Evolutionary conservation across 129 eudicot genomes (phyloP), one percentile per base, ranked within the genome.

Genomic region (Flaveria robusta): DNA sequence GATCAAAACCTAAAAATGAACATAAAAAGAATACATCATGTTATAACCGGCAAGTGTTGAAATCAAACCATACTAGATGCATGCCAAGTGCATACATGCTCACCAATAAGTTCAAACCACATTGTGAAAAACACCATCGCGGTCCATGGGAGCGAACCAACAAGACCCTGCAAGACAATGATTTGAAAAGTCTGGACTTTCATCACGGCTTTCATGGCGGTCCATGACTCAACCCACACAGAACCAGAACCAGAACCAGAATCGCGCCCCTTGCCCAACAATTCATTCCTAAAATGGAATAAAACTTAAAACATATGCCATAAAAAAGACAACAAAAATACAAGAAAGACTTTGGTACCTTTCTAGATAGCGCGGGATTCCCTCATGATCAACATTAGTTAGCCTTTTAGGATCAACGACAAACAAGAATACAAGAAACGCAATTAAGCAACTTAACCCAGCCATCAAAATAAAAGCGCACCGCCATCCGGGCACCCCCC

Each of bases 71-170:
- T 24, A 37, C 43, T 5, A 62, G 11, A 66, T 65, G 24, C 47
- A 68, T 7, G 18, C 16, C 39, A 74, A 56, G 12, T 5, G 64
- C 58, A 68, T 27, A 55, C 69, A 78, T 77, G 92, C 96, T 76
- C 86, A 94, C 98, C 98, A 65, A 94, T 94, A 74, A 94, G 85
- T 83, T 94, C 91, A 46, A 94, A 94, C 98, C 98, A 94, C 79
- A 91, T 77, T 5, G 98, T 91, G 83, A 94, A 85, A 83, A 94
- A 94, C 27, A 94, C 98, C 88, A 91, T 88, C 22, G 97, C 93
- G 16, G 98, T 94, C 98, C 98, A 94, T 27, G 98, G 98, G 51
- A 94, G 75, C 4, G 96, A 91, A 60, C 98, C 98, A 42, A 94
- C 92, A 15, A 94, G 88, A 54, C 98, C 98, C 79, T 94, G 98